Evolutionary conservation across 192 early-diverging fungal genomes (phyloP).

Genomic region (Coemansia sp.): DNA sequence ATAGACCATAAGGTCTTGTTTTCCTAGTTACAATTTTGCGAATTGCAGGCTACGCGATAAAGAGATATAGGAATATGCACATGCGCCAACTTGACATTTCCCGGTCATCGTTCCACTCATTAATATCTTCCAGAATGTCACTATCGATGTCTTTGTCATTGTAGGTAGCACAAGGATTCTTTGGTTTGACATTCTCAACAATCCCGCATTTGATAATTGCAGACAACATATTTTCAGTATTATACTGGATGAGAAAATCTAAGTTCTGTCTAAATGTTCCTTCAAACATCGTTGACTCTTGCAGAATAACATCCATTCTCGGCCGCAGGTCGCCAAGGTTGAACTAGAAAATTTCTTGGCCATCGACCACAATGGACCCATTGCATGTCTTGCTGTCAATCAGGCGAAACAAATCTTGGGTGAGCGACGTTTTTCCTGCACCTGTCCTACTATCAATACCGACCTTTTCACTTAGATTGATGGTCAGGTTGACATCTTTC

Average conservation of each 20-base stretch:
- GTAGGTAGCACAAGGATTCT: not conserved
- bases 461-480: no score
- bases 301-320: no score
- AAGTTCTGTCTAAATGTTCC: no score
- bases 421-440: constrained; percentile 61
- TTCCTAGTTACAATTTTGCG: not conserved
- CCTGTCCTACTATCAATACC: constrained; percentile 38
- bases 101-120: no score
- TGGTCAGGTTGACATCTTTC: constrained; percentile 25
- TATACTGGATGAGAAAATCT: not conserved
- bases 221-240: constrained; percentile 67
- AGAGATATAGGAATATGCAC: not conserved
- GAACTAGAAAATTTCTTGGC: no score
- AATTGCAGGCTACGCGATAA: not conserved
- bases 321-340: no score
- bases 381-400: no score
- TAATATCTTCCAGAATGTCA: not conserved
- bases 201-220: constrained; percentile 40
- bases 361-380: no score
- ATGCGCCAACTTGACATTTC: not conserved
- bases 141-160: not conserved
- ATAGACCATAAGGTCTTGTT: no score
- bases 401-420: constrained; percentile 2
- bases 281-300: no score
- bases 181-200: not conserved